These are phyloP conservation scores for Phytophthora ohioensis DNA, from an alignment of 352 stramenopile genomes.

Conservation along the genomic window DNA sequence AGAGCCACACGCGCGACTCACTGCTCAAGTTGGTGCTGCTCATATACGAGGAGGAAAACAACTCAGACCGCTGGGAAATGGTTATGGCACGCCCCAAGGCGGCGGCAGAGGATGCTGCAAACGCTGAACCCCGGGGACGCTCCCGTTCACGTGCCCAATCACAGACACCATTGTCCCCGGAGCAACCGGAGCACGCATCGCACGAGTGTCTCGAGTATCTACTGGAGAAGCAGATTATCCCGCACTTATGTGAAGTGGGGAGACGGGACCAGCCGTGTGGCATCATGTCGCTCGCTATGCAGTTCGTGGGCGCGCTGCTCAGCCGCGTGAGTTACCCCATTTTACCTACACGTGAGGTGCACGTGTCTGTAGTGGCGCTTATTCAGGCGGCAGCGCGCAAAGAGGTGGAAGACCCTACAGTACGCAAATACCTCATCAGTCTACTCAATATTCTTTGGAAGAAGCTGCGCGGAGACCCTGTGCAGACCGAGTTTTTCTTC, in stretches of 20 bases:
- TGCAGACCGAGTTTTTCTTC: slow-evolving; percentile 92
- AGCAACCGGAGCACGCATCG: slow-evolving; percentile 41
- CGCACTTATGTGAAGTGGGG: slow-evolving; percentile 79
- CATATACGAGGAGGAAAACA: slow-evolving; percentile 87
- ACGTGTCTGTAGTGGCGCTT: slow-evolving; percentile 83
- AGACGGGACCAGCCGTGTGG: slow-evolving; percentile 73
- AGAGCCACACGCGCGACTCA: slow-evolving; percentile 85
- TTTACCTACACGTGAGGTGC: slow-evolving; percentile 80
- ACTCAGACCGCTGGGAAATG: slow-evolving; percentile 74
- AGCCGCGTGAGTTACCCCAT: slow-evolving; percentile 88
- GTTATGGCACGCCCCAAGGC: slow-evolving; percentile 48
- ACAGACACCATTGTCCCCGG: slow-evolving; percentile 29
- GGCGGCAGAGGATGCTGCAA: slow-evolving; percentile 25
- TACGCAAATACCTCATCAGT: slow-evolving; percentile 85
- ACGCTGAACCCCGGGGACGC: slow-evolving; percentile 22
- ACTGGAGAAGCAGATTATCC: slow-evolving; percentile 85
- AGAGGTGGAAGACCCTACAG: slow-evolving; percentile 84
- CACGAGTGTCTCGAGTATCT: slow-evolving; percentile 87
- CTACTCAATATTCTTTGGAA: slow-evolving; percentile 89
- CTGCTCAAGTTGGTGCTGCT: slow-evolving; percentile 88
- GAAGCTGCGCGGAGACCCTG: slow-evolving; percentile 82
- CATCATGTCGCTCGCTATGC: slow-evolving; percentile 88
- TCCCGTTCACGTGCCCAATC: slow-evolving; percentile 30
- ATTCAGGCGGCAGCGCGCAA: slow-evolving; percentile 81
- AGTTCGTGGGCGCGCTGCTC: slow-evolving; percentile 84